phyloP scores from a whole-genome alignment of 2,329 filamentous ascomycete species.

The Neophaeococcomyces aloes region DNA sequence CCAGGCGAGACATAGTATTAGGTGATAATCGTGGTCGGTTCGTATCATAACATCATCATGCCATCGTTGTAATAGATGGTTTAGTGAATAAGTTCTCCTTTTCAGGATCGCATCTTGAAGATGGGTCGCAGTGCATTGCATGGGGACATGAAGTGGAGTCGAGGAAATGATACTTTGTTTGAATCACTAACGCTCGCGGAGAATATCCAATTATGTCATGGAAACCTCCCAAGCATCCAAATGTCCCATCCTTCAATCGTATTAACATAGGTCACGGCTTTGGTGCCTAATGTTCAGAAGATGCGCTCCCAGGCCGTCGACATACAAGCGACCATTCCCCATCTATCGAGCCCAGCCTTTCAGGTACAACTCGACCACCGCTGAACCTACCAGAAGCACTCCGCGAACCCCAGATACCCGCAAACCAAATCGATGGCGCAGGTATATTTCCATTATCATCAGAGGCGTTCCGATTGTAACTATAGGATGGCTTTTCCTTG shows the following conservation, averaged over 20 bases:
- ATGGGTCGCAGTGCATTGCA: no score
- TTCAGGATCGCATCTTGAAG: background rate
- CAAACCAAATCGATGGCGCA: no score
- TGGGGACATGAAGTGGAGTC: no score
- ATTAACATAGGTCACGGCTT: no score
- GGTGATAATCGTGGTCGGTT: background rate
- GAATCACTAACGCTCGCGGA: no score
- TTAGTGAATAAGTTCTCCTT: background rate
- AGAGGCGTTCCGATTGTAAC: background rate
- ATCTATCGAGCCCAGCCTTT: background rate
- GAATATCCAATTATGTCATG: no score
- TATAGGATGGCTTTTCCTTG: slow-evolving; percentile 20
- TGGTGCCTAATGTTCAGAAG: slow-evolving; percentile 5
- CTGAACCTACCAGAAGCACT: no score
- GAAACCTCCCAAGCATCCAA: no score
- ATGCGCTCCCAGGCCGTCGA: slow-evolving; percentile 1
- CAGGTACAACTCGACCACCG: background rate
- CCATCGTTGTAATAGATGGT: background rate
- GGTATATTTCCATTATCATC: background rate
- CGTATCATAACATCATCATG: slow-evolving; percentile 1
- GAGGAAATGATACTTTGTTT: no score
- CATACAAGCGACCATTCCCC: background rate
- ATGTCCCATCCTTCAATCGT: no score
- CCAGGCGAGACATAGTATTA: slow-evolving; percentile 12
- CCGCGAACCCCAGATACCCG: no score